Percentiles rank a stretch among this genome's conserved stretches.
Evolutionary conservation across 2,329 filamentous ascomycete species (phyloP).

Genomic region (Penicillium sp.): DNA sequence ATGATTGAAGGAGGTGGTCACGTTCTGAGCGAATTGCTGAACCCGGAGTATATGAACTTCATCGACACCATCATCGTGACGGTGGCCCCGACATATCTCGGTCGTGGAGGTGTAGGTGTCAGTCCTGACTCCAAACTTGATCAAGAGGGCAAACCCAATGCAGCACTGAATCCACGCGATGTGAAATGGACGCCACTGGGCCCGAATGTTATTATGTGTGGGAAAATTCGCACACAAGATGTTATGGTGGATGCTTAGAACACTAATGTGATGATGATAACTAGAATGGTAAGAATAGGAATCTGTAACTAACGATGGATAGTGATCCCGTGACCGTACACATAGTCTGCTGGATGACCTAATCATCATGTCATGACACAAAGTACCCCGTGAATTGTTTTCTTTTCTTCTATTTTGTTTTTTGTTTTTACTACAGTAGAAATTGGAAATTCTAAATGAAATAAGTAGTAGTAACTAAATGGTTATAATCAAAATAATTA

Average conservation of each 20-base stretch:
- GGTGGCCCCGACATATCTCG: constrained; percentile 85
- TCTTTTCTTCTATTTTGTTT: background rate
- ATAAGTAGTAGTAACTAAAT: background rate
- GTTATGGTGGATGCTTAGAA: no score
- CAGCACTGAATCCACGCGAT: constrained; percentile 60
- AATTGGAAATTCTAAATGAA: background rate
- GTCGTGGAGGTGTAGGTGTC: constrained; percentile 72
- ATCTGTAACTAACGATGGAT: no score
- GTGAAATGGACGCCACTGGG: constrained; percentile 73
- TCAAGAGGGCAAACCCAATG: constrained; percentile 48
- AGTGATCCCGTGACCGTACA: no score
- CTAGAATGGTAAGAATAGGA: no score
- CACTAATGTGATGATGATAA: no score
- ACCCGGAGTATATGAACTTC: constrained; percentile 54
- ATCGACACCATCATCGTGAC: constrained; percentile 80
- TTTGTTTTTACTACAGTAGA: background rate
- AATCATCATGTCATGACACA: no score
- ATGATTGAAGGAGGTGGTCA: constrained; percentile 88
- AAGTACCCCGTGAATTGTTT: constrained; percentile 1
- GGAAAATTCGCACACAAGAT: constrained; percentile 46
- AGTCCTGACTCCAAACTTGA: constrained; percentile 58
- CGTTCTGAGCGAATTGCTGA: constrained; percentile 77
- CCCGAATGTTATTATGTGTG: constrained; percentile 77
- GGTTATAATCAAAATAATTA: background rate
- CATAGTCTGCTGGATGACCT: no score